These are phyloP conservation scores for Malus orientalis DNA, from an alignment of 306 rosid genomes.

Conservation along the genomic window DNA sequence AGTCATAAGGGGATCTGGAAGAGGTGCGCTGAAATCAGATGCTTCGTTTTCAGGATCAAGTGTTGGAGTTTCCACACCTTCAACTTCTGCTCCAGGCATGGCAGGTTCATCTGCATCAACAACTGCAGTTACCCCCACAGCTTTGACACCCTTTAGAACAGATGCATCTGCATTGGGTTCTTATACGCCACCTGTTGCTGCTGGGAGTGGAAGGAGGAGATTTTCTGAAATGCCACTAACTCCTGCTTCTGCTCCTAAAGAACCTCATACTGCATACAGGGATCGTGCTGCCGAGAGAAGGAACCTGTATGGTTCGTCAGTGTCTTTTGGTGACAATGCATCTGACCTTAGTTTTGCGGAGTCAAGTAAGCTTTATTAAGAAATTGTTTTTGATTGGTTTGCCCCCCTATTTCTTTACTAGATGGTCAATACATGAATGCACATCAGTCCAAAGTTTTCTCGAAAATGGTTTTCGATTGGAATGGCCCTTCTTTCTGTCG, in stretches of 20 bases:
- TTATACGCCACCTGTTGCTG: conserved; percentile 44
- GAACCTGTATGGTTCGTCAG: conserved; percentile 81
- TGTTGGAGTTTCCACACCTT: conserved; percentile 16
- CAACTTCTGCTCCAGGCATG: conserved; percentile 31
- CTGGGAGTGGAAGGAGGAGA: conserved; percentile 75
- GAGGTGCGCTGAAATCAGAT: conserved; percentile 63
- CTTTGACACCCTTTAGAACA: conserved; percentile 63
- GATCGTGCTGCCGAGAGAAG: conserved; percentile 99
- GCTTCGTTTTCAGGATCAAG: conserved; percentile 37
- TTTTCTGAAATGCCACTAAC: conserved; percentile 81
- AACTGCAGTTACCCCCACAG: conserved; percentile 37
- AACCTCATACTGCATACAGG: conserved; percentile 66
- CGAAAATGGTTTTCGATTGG: not conserved
- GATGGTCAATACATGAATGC: not conserved
- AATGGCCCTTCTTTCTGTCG: not conserved
- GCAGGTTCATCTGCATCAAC: conserved; percentile 25
- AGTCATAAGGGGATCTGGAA: conserved; percentile 93
- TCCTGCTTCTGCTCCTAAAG: conserved; percentile 58
- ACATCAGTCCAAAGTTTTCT: not conserved
- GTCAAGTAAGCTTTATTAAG: conserved; percentile 61
- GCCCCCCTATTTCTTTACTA: conserved; percentile 2
- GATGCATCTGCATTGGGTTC: conserved; percentile 82
- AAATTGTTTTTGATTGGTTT: conserved; percentile 12
- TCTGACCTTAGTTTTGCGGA: conserved; percentile 57
- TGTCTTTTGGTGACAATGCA: conserved; percentile 49